Base-by-base conservation (phyloP, 176 grass and related monocot species). In the Triticum monococcum region DNA sequence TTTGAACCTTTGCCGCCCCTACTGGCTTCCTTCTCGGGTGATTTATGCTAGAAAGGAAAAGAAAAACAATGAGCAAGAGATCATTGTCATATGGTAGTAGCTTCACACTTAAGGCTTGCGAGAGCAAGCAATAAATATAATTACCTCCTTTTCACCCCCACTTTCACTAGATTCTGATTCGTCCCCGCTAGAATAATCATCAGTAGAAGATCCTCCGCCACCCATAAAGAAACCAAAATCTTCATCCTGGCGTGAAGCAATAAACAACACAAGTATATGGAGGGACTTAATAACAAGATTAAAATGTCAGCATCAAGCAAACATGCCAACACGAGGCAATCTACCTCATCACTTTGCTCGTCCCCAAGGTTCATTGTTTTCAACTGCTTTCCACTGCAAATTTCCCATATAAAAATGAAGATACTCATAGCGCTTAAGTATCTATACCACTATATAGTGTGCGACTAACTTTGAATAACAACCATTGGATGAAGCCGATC, bases 341-440 rank as follows among this genome's bases (percentile, higher is more conserved):
- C 67, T 85, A 96, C 97, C 94, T 99, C 97, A 80, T 99, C 97
- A 87, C 97, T 99, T 87, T 99, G 94, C 50, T 96, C 92, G 40
- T 88, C 93, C 65, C 94, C 94, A 37, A 99, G 92, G 85, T 99
- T 96, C 84, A 96, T 87, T 86, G 94, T 96, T 86, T 96, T 99
- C 85, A 99, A 72, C 65, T 91, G 68, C 83, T 99, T 99, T 77
- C 79, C 94, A 78, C 97, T 99, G 87, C 59, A 64, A 57, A 83
- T 81, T 64, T 9, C 48, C 24, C 24, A 50, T 9, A 92, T 88
- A 65, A n/a, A 92, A 83, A 66, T 86, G 85, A 82, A 61, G 1
- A 43, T 13, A 65, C 17, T 3, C 10, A 12, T 43, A 43, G 41
- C 41, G 41, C 59, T 13, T 73, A 28, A 26, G 37, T 87, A 62